Evolutionary conservation across 371 early-diverging fungal species (phyloP), one percentile per base, ranked within the genome.

Genomic region (Gilbertella persicaria): DNA sequence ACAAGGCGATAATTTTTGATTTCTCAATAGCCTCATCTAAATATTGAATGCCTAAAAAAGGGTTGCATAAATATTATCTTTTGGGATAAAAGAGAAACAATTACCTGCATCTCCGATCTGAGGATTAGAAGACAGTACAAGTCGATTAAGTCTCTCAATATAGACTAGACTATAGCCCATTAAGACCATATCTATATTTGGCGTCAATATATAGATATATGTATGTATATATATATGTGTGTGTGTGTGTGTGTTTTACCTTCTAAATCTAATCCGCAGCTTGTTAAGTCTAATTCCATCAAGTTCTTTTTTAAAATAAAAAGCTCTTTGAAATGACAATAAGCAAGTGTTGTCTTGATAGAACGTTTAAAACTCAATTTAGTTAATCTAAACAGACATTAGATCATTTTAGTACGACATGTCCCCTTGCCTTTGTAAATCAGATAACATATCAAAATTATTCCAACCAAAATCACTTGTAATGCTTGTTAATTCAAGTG

Each of bases 81-180:
- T 1, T 36, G 33, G 23, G 10, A 21, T 29, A 1, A 13, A 8
- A 5, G 2, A 35, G n/a, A 26, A 37, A 21, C 5, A 16, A 20
- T 49, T 58, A 54, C 64, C 55, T 42, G 41, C 23, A 37, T 58
- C 64, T 12, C 64, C 58, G 33, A 64, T 50, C 16, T 23, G 14
- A 20, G 58, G 50, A 21, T 63, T 63, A 2, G 47, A 54, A 24
- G 45, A 26, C 9, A 63, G 35, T 13, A 20, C 45, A 3, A 63
- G 25, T 29, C 25, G 29, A 6, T 45, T 24, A 3, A 63, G 10
- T 41, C 35, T 50, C 1, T 37, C n/a, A 4, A 38, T 17, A 50
- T 25, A 30, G 23, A 53, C 35, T 9, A 50, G 37, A 3, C 51
- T 44, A 17, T 50, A 16, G 21, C 50, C 44, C n/a, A 61, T 36